Evolutionary conservation across 768 basidiomycete genomes (phyloP), one percentile per base, ranked within the genome.

Genomic region (Pulveroboletus sp.): DNA sequence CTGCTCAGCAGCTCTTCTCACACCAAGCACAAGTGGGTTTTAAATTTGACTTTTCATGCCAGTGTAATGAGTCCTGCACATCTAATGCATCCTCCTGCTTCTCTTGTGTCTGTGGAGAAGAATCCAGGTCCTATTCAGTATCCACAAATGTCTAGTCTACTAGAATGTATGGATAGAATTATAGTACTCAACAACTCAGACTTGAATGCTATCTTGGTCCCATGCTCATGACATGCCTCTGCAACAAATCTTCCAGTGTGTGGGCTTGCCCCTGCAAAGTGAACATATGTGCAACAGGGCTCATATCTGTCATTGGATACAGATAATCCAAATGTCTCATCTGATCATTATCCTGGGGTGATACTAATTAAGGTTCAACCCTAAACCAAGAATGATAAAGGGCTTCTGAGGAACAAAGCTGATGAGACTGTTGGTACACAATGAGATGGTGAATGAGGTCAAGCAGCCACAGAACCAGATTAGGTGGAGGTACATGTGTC

Each of bases 401-500:
- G 0, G 85, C 85, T 11, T 74, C 71, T 0, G 55, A 52, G 0
- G 84, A 78, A 1, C 51, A 53, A 1, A 88, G 57, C 7, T 87
- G 76, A 3, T 61, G 54, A 2, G 70, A 53, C 0, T 81, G 78
- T 2, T 83, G 78, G 54, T 88, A 89, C 4, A 75, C 70, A 12
- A 90, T 73, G 40, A 89, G 73, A 3, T 72, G 70, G 7, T 74
- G 69, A 22, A 91, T 49, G 22, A 91, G 74, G 54, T 87, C 81
- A 9, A 83, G 63, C 1, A 70, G 59, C 11, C 54, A 52, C n/a
- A 63, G 49, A 29, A 16, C 57, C 49, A n/a, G 49, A 35, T 48
- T 43, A 5, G n/a, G 22, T 0, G 23, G 37, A 5, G 52, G 56
- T 10, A 20, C 40, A 39, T 55, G 61, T 13, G 58, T 55, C 1